Evolutionary conservation across 331 rosid species (phyloP).

Genomic region (Pyrus hybrid): DNA sequence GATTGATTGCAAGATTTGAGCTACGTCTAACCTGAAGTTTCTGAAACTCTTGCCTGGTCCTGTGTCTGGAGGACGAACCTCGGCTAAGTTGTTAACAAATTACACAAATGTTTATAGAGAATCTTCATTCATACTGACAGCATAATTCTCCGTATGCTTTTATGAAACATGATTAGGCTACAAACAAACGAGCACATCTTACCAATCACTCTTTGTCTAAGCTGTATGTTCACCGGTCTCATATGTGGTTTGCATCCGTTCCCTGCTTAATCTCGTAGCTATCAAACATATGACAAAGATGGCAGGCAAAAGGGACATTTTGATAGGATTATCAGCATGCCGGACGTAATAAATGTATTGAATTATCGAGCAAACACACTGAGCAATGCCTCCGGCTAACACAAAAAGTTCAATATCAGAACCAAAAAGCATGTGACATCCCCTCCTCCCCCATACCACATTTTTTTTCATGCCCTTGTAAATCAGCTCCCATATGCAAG

Average conservation of each 20-base stretch:
- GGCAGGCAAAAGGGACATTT: not conserved
- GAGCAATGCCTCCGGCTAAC: too few species aligned
- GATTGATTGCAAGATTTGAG: constrained; percentile 59
- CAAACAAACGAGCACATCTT: too few species aligned
- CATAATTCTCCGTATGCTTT: too few species aligned
- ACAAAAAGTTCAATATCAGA: too few species aligned
- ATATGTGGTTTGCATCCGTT: not conserved
- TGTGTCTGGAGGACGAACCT: constrained; percentile 19
- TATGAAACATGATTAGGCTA: too few species aligned
- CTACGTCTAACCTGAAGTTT: constrained; percentile 60
- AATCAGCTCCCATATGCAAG: not conserved
- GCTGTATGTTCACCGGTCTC: not conserved
- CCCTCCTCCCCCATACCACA: too few species aligned
- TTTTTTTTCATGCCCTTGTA: not conserved
- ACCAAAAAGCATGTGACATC: too few species aligned
- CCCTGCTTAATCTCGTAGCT: not conserved
- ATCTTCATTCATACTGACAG: too few species aligned
- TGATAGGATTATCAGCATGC: not conserved
- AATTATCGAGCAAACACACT: not conserved
- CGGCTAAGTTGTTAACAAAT: not conserved
- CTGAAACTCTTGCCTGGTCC: constrained; percentile 65
- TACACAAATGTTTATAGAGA: too few species aligned
- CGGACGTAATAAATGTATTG: not conserved
- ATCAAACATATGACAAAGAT: not conserved
- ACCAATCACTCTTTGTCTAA: not conserved